A percentile compares a stretch with the other conserved stretches of the same genome.
Conservation (phyloP, 1,284 basidiomycete genomes). For the Cryptococcus sp. region DNA sequence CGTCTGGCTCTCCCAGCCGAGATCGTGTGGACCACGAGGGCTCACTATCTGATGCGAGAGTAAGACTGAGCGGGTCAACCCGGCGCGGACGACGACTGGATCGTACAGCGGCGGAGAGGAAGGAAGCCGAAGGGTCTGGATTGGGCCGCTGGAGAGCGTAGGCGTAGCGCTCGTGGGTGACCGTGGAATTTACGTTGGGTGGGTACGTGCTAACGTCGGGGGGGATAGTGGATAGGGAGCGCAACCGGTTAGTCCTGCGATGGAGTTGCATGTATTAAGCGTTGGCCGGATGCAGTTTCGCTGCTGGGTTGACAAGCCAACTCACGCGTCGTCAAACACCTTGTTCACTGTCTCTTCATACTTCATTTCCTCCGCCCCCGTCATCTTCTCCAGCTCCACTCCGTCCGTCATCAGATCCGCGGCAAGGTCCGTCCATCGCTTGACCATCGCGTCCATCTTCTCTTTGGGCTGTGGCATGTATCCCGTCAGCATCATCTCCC, state of each 20-base stretch:
- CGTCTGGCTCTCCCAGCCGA: slow-evolving; percentile 43
- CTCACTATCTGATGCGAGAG: slow-evolving; percentile 7
- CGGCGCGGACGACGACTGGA: slow-evolving; percentile 18
- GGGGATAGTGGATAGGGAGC: slow-evolving; percentile 30
- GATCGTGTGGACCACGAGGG: slow-evolving; percentile 40
- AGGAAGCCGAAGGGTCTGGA: slow-evolving; percentile 36
- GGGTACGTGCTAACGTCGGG: slow-evolving; percentile 41
- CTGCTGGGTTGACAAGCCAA: too few species aligned
- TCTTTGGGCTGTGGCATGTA: slow-evolving; percentile 31
- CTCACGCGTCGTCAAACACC: slow-evolving; percentile 28
- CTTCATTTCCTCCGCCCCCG: slow-evolving; percentile 21
- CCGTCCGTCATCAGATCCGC: slow-evolving; percentile 17
- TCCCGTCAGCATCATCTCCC: slow-evolving; percentile 3
- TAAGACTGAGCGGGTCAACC: slow-evolving; percentile 13
- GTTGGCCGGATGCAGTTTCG: too few species aligned
- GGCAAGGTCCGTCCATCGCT: slow-evolving; percentile 41
- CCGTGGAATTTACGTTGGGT: slow-evolving; percentile 33
- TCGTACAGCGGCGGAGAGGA: slow-evolving; percentile 29
- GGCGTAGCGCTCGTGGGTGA: slow-evolving; percentile 38
- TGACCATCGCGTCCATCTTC: slow-evolving; percentile 31
- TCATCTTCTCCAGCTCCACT: slow-evolving; percentile 26
- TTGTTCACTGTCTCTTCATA: slow-evolving; percentile 21
- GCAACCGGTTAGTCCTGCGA: slow-evolving; percentile 26
- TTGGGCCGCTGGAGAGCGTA: slow-evolving; percentile 40
- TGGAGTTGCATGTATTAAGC: too few species aligned